Evolutionary conservation across 148 eudicot species (phyloP).

Genomic region (Vaccinium macrocarpon): DNA sequence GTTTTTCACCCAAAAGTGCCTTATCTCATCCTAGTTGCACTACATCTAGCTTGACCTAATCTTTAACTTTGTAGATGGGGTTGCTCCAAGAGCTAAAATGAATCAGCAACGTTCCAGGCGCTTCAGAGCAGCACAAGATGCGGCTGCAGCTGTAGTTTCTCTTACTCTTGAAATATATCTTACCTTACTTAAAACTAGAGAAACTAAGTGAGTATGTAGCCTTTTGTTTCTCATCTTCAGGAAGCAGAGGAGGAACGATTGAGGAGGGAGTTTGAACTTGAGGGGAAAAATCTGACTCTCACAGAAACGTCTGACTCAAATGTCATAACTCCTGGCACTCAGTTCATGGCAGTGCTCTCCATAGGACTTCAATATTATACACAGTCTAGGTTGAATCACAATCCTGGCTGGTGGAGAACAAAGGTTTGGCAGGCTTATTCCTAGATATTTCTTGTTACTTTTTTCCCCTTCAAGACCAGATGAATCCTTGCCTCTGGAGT

Average conservation of each 20-base stretch:
- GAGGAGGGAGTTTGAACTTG: conserved; percentile 71
- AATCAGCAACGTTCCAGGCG: conserved; percentile 98
- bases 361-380: conserved; percentile 88
- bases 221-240: conserved; percentile 35
- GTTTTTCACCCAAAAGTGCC: neutral
- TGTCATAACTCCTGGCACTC: conserved; percentile 97
- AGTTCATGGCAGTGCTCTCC: conserved; percentile 87
- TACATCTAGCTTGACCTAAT: conserved; percentile 11
- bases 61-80: conserved; percentile 65
- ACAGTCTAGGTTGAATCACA: conserved; percentile 70
- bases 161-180: conserved; percentile 1
- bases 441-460: conserved; percentile 19
- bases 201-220: neutral
- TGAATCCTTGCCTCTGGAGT: conserved; percentile 46
- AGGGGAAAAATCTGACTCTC: conserved; percentile 51
- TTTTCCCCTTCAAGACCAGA: conserved; percentile 30
- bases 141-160: conserved; percentile 80
- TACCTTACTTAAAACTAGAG: neutral
- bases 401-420: conserved; percentile 74
- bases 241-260: conserved; percentile 84
- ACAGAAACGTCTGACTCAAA: conserved; percentile 96
- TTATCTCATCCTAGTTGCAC: neutral
- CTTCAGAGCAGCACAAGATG: conserved; percentile 98
- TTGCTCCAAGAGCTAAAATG: conserved; percentile 99
- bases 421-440: conserved; percentile 51